phyloP scores from a whole-genome alignment of 2,329 filamentous ascomycete species.

The Colletotrichum cuscutae region DNA sequence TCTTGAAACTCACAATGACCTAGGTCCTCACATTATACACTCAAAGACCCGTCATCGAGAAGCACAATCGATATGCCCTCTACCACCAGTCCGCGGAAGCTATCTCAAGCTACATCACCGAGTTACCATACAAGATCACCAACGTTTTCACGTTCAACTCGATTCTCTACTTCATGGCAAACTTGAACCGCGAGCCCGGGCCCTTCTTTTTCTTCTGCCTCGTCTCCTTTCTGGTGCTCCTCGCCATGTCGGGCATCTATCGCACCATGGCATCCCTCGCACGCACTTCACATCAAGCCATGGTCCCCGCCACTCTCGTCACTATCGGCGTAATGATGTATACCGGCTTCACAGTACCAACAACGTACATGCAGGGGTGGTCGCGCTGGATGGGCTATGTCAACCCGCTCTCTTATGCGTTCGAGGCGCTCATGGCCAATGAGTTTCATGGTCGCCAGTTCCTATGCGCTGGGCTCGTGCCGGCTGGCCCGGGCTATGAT shows the following conservation, averaged over 20 bases:
- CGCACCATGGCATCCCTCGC: slow-evolving; percentile 43
- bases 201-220: slow-evolving; percentile 70
- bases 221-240: slow-evolving; percentile 47
- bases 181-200: slow-evolving; percentile 66
- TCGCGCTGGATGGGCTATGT: slow-evolving; percentile 86
- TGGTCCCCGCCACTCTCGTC: slow-evolving; percentile 66
- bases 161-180: slow-evolving; percentile 74
- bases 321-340: slow-evolving; percentile 75
- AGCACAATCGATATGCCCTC: slow-evolving; percentile 42
- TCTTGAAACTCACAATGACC: neutral
- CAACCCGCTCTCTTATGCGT: slow-evolving; percentile 82
- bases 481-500: slow-evolving; percentile 49
- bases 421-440: slow-evolving; percentile 84
- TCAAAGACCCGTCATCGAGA: slow-evolving; percentile 41
- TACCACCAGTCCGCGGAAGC: slow-evolving; percentile 61
- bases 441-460: slow-evolving; percentile 79
- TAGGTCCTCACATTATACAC: slow-evolving; percentile 38
- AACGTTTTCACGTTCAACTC: slow-evolving; percentile 70
- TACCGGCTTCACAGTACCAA: slow-evolving; percentile 75
- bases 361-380: slow-evolving; percentile 80
- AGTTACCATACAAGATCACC: slow-evolving; percentile 69
- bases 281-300: slow-evolving; percentile 43
- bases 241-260: slow-evolving; percentile 44
- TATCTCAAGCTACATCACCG: slow-evolving; percentile 70
- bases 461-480: slow-evolving; percentile 57